Percentiles rank a stretch among this genome's conserved stretches.
These are phyloP conservation scores for Osmanthus fragrans DNA, from an alignment of 257 asterid genomes.

Conservation along the genomic window DNA sequence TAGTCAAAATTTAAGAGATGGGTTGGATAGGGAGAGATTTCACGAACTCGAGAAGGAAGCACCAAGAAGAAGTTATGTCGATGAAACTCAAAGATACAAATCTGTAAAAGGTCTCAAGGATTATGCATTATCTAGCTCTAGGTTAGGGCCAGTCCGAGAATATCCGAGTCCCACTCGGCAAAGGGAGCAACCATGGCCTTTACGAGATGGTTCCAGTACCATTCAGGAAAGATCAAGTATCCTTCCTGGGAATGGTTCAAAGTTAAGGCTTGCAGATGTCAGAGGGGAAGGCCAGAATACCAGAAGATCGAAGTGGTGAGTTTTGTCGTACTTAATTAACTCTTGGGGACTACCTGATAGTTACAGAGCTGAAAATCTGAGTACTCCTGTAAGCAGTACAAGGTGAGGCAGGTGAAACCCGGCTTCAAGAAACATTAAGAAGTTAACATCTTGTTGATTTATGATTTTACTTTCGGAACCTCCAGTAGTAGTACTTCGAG, in stretches of 20 bases:
- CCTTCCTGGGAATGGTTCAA: constrained; percentile 38
- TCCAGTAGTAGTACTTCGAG: neutral
- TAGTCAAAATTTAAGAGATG: constrained; percentile 32
- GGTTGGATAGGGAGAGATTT: constrained; percentile 36
- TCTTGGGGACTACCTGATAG: neutral
- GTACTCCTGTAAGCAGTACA: constrained; percentile 3
- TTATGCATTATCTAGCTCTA: constrained; percentile 40
- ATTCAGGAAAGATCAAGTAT: constrained; percentile 38
- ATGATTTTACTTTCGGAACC: neutral
- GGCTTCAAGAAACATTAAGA: constrained; percentile 3
- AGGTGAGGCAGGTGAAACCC: neutral
- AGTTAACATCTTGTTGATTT: constrained; percentile 61
- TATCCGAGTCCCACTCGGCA: constrained; percentile 41
- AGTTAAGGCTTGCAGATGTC: constrained; percentile 55
- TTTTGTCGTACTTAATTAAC: neutral
- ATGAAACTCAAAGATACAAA: constrained; percentile 49
- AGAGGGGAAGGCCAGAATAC: constrained; percentile 45
- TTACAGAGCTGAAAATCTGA: neutral
- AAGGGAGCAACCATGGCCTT: constrained; percentile 56
- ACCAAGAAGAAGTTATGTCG: constrained; percentile 50
- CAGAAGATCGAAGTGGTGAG: constrained; percentile 69
- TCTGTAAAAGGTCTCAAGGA: constrained; percentile 55
- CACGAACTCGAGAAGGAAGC: constrained; percentile 50
- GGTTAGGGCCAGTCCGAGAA: constrained; percentile 41
- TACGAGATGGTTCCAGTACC: constrained; percentile 38